phyloP scores from a whole-genome alignment of 2,329 filamentous ascomycete genomes.

The Fusarium multiceps region DNA sequence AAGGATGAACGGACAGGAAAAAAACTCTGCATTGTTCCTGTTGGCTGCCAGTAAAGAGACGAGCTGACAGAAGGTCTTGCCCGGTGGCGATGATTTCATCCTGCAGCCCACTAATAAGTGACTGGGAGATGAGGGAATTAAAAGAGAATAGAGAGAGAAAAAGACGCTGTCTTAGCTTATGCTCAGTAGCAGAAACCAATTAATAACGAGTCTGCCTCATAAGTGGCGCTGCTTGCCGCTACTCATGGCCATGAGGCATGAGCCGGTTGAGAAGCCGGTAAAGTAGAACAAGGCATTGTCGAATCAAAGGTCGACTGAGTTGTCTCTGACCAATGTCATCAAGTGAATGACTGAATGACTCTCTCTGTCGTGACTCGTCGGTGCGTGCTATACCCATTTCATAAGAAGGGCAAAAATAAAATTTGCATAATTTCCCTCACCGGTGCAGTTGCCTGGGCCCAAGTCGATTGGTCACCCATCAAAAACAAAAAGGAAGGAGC shows the following conservation, averaged over 20 bases:
- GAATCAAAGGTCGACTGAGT: not conserved
- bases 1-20: constrained; percentile 9
- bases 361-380: constrained; percentile 8
- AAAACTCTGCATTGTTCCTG: constrained; percentile 35
- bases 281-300: constrained; percentile 12
- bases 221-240: constrained; percentile 26
- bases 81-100: constrained; percentile 34
- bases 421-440: constrained; percentile 48
- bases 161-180: constrained; percentile 14
- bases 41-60: constrained; percentile 4
- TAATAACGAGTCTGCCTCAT: not conserved
- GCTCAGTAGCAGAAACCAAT: not conserved
- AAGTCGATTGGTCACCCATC: constrained; percentile 3
- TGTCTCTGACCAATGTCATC: constrained; percentile 21
- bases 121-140: constrained; percentile 40
- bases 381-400: constrained; percentile 3
- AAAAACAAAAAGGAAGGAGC: constrained; percentile 1
- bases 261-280: not conserved
- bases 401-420: constrained; percentile 39
- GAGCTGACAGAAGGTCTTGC: constrained; percentile 2
- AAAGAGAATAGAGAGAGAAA: constrained; percentile 1
- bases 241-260: constrained; percentile 6
- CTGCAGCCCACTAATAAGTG: constrained; percentile 15
- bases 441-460: not conserved
- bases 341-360: constrained; percentile 12